phyloP scores from a whole-genome alignment of 2,329 filamentous ascomycete genomes.

The Diplodia sapinea region DNA sequence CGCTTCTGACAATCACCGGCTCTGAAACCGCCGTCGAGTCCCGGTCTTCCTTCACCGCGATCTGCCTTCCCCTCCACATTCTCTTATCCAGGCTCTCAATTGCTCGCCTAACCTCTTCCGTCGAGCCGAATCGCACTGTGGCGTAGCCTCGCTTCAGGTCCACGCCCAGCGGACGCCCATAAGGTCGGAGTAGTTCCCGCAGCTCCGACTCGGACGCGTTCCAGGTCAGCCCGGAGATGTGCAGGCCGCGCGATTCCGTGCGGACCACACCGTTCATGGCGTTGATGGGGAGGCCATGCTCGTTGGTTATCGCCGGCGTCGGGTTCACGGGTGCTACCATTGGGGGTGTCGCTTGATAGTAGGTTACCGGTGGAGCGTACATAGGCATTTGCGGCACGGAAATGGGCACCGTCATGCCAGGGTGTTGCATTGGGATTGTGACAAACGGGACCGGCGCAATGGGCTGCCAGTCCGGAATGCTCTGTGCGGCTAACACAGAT shows the following conservation, averaged over 20 bases:
- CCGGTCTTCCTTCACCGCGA: slow-evolving; percentile 45
- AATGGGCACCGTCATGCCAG: slow-evolving; percentile 35
- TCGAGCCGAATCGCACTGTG: slow-evolving; percentile 42
- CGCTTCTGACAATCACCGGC: slow-evolving; percentile 43
- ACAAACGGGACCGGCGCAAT: neutral
- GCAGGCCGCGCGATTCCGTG: slow-evolving; percentile 48
- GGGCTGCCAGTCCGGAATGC: slow-evolving; percentile 12
- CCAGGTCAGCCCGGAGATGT: slow-evolving; percentile 44
- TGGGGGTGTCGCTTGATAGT: slow-evolving; percentile 32
- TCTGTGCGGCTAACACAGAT: slow-evolving; percentile 33
- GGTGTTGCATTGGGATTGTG: slow-evolving; percentile 14
- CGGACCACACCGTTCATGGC: slow-evolving; percentile 44
- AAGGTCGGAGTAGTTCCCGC: slow-evolving; percentile 38
- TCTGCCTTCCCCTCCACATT: slow-evolving; percentile 41
- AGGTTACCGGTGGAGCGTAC: slow-evolving; percentile 31
- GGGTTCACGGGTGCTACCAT: neutral
- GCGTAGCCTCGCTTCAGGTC: slow-evolving; percentile 41
- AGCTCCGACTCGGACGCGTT: slow-evolving; percentile 40
- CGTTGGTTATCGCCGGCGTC: slow-evolving; percentile 34
- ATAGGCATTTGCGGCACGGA: slow-evolving; percentile 3
- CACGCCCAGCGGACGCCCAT: slow-evolving; percentile 38
- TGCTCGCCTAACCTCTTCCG: slow-evolving; percentile 42
- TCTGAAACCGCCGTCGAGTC: slow-evolving; percentile 43
- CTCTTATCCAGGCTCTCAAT: slow-evolving; percentile 39
- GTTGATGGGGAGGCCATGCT: slow-evolving; percentile 46